These are phyloP conservation scores for Handroanthus guayacan DNA, from an alignment of 257 asterid genomes.

Conservation along the genomic window DNA sequence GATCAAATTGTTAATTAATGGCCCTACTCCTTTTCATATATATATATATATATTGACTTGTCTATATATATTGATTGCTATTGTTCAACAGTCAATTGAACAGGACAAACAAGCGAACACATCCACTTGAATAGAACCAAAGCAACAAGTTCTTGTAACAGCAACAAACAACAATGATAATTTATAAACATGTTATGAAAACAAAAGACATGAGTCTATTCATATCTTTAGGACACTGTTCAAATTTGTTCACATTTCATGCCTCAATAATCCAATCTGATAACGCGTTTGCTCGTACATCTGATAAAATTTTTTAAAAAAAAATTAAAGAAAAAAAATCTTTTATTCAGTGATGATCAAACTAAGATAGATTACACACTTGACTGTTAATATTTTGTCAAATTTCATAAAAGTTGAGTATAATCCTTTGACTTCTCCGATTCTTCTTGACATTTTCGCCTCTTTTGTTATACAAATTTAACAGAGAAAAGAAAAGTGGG, in stretches of 20 bases:
- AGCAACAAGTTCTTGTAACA: background rate
- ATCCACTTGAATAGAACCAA: conserved; percentile 27
- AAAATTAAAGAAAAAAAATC: background rate
- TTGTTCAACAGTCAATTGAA: conserved; percentile 18
- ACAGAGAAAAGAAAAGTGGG: background rate
- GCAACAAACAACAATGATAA: conserved; percentile 16
- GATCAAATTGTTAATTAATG: background rate
- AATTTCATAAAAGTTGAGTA: conserved; percentile 32
- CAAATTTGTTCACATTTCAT: conserved; percentile 32
- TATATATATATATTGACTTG: background rate
- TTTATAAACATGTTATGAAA: conserved; percentile 8
- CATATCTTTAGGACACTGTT: background rate
- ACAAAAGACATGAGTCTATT: conserved; percentile 27
- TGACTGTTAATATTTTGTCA: conserved; percentile 34
- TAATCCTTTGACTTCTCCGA: conserved; percentile 20
- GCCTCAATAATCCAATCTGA: background rate
- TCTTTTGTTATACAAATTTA: conserved; percentile 37
- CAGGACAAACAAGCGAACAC: conserved; percentile 10
- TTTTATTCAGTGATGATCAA: background rate
- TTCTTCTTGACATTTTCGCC: conserved; percentile 10
- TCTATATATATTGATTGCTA: conserved; percentile 21
- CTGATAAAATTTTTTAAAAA: background rate
- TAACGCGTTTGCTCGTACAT: background rate
- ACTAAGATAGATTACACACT: conserved; percentile 10
- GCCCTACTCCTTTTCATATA: conserved; percentile 18